Base-by-base conservation (phyloP, 495 filamentous ascomycete species). In the Talaromyces borbonicus region DNA sequence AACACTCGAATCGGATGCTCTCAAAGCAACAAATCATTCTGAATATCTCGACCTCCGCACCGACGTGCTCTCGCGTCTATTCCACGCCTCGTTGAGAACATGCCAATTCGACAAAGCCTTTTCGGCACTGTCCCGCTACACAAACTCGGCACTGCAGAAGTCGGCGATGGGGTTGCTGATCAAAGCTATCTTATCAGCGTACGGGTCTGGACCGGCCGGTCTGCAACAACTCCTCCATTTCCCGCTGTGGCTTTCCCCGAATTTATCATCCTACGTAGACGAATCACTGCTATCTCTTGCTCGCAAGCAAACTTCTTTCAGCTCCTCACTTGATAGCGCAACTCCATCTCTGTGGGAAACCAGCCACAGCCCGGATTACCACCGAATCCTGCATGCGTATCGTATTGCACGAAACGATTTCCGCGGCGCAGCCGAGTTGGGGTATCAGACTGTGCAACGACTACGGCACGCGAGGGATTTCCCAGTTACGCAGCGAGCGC, bases 311-410 rank as follows among this genome's bases (percentile, higher is more conserved):
- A 53, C 50, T 15, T 61, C 56, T 11, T 65, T 62, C 41, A 58
- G 50, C 33, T 64, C 65, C 9, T 57, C 57, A 50, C 41, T 64
- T 7, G 63, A 70, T 14, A 49, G 54, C 8, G 61, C 56, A n/a
- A n/a, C n/a, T 23, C 59, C 46, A 47, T 36, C 23, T 22, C 60
- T 52, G 49, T 31, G 19, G 26, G 41, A 42, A 33, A 43, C 45
- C 40, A 57, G 64, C 29, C 51, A 41, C 47, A 60, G 62, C 1
- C 62, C 65, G 0, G 69, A 73, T 5, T 90, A 84, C 61, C 83
- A 83, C 56, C 83, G 87, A 53, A 80, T 95, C 33, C 77, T 97
- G 22, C 92, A 94, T 52, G 79, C 89, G 16, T 97, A 87, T 75
- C 80, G 93, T 43, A 80, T 95, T 46, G 77, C 78, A 51, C 83